Evolutionary conservation across 768 basidiomycete genomes (phyloP).

Genomic region (Xerocomellus intermedius): DNA sequence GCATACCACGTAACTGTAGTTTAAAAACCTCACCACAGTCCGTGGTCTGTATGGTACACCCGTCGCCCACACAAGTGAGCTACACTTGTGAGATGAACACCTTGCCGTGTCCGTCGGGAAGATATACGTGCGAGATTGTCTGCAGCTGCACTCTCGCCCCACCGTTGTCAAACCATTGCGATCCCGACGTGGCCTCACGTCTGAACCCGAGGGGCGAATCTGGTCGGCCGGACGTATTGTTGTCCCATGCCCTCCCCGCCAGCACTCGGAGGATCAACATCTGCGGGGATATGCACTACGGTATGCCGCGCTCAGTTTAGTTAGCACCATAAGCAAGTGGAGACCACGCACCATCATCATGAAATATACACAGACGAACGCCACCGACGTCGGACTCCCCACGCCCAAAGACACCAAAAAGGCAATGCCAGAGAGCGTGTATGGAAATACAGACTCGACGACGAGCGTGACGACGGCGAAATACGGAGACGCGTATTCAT

Average conservation of each 20-base stretch:
- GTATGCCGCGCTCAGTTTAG: neutral
- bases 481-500: slow-evolving; percentile 18
- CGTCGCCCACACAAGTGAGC: neutral
- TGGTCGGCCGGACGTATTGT: neutral
- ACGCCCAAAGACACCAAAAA: slow-evolving; percentile 23
- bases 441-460: slow-evolving; percentile 27
- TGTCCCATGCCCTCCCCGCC: slow-evolving; percentile 11
- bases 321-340: too few relatives aligned
- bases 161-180: neutral
- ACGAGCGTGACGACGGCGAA: slow-evolving; percentile 10
- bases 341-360: slow-evolving; percentile 20
- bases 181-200: neutral
- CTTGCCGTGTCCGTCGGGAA: neutral
- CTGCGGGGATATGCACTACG: slow-evolving; percentile 29
- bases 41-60: neutral
- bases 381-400: slow-evolving; percentile 10
- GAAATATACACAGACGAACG: slow-evolving; percentile 13
- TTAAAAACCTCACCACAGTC: too few relatives aligned
- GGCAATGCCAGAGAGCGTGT: slow-evolving; percentile 22
- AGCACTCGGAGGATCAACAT: slow-evolving; percentile 27
- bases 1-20: too few relatives aligned
- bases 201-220: slow-evolving; percentile 13
- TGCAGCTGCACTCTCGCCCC: neutral
- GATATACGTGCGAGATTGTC: neutral
- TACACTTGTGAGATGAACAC: neutral